A percentile compares a stretch with the other conserved stretches of the same genome.
phyloP scores from a whole-genome alignment of 2,329 filamentous ascomycete genomes.

The Aspergillus chevalieri region DNA sequence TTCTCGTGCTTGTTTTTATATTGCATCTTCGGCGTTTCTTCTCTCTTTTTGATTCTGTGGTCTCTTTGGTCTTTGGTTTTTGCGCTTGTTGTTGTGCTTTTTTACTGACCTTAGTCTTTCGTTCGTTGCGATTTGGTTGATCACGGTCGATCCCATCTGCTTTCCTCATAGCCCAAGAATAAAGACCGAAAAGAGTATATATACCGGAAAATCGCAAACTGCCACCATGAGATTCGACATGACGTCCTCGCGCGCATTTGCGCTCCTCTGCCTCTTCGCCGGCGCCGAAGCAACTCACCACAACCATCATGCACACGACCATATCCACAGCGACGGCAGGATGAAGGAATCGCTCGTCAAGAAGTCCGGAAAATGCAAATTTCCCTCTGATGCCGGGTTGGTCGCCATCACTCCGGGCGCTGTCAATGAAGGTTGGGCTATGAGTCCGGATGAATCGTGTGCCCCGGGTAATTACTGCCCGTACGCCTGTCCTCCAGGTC shows the following conservation, averaged over 20 bases:
- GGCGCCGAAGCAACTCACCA: conserved; percentile 27
- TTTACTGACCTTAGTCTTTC: conserved; percentile 16
- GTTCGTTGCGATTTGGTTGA: conserved; percentile 7
- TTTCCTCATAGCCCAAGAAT: neutral
- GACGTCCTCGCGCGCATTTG: conserved; percentile 25
- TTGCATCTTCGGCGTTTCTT: conserved; percentile 2
- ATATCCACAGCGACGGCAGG: conserved; percentile 16
- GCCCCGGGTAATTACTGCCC: conserved; percentile 65
- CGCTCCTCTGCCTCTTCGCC: conserved; percentile 33
- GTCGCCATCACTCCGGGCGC: conserved; percentile 59
- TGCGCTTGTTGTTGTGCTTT: neutral
- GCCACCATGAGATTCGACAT: conserved; percentile 31
- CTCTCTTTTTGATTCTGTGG: neutral
- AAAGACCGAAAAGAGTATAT: conserved; percentile 1
- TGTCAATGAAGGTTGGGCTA: conserved; percentile 69
- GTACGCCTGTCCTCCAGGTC: conserved; percentile 67
- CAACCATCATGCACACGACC: conserved; percentile 20
- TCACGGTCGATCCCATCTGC: neutral
- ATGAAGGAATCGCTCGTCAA: conserved; percentile 40
- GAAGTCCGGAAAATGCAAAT: conserved; percentile 54
- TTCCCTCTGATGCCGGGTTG: conserved; percentile 62
- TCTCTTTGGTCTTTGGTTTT: conserved; percentile 1
- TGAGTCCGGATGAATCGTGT: conserved; percentile 69
- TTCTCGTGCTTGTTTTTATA: neutral
- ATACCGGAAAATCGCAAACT: neutral